phyloP scores from a whole-genome alignment of 2,329 filamentous ascomycete genomes.

The Colletotrichum lindemuthianum region DNA sequence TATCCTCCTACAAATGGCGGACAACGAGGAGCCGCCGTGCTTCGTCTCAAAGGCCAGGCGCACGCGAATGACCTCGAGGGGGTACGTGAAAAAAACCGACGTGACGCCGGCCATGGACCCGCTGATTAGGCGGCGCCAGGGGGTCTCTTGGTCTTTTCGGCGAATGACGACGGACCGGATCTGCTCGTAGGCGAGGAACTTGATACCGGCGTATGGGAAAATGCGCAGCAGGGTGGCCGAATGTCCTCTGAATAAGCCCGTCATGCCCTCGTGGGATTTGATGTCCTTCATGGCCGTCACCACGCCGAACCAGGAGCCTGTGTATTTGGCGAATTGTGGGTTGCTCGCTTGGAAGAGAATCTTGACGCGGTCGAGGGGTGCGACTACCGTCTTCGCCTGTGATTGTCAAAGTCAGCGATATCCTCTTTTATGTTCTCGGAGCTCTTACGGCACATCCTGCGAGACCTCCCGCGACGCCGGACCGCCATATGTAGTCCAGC shows the following conservation, averaged over 20 bases:
- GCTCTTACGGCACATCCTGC: conserved; percentile 87
- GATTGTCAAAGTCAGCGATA: conserved; percentile 6
- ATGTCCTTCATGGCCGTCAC: conserved; percentile 87
- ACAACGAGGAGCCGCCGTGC: conserved; percentile 74
- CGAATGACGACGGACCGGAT: conserved; percentile 84
- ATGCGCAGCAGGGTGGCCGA: conserved; percentile 93
- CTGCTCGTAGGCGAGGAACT: conserved; percentile 98
- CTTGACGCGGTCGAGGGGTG: conserved; percentile 96
- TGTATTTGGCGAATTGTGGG: conserved; percentile 92
- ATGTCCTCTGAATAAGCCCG: conserved; percentile 90
- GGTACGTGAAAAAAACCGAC: conserved; percentile 96
- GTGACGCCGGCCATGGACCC: conserved; percentile 84
- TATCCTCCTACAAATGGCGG: conserved; percentile 84
- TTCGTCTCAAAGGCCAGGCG: conserved; percentile 95
- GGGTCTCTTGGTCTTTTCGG: conserved; percentile 78
- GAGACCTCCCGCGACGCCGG: conserved; percentile 85
- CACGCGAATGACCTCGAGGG: conserved; percentile 91
- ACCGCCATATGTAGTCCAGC: conserved; percentile 84
- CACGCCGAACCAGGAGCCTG: conserved; percentile 87
- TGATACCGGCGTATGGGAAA: conserved; percentile 97
- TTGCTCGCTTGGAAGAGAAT: conserved; percentile 98
- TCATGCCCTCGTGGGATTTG: conserved; percentile 75
- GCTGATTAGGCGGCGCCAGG: conserved; percentile 76
- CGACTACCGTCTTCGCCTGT: conserved; percentile 94
- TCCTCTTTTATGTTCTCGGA: neutral